Evolutionary conservation across 441 rosid genomes (phyloP).

Genomic region (Populus hybrid): DNA sequence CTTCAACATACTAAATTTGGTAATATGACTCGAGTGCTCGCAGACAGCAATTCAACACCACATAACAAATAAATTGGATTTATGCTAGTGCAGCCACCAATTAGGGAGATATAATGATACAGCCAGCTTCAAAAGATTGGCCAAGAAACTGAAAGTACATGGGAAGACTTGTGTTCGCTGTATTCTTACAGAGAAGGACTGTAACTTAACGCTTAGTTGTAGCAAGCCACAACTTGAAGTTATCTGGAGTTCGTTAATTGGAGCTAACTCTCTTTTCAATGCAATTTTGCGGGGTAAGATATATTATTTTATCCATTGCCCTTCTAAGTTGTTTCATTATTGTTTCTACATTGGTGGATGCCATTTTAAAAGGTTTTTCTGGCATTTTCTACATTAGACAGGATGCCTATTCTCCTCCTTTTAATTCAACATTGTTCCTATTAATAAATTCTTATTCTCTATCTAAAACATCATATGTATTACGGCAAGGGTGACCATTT

Average conservation of each 20-base stretch:
- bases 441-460: neutral
- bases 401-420: neutral
- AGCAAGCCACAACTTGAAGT: neutral
- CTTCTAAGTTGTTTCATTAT: neutral
- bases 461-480: neutral
- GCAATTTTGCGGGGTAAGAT: neutral
- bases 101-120: neutral
- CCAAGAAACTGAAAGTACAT: neutral
- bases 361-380: neutral
- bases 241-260: neutral
- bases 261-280: neutral
- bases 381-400: neutral
- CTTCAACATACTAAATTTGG: neutral
- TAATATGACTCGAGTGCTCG: neutral
- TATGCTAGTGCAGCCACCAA: neutral
- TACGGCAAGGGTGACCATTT: neutral
- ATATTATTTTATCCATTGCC: neutral
- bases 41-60: neutral
- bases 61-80: neutral
- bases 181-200: neutral
- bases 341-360: neutral
- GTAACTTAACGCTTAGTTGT: neutral
- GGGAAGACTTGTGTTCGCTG: neutral
- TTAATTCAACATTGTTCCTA: neutral
- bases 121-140: neutral